phyloP scores from a whole-genome alignment of 257 asterid genomes.

The Primulina tabacum region DNA sequence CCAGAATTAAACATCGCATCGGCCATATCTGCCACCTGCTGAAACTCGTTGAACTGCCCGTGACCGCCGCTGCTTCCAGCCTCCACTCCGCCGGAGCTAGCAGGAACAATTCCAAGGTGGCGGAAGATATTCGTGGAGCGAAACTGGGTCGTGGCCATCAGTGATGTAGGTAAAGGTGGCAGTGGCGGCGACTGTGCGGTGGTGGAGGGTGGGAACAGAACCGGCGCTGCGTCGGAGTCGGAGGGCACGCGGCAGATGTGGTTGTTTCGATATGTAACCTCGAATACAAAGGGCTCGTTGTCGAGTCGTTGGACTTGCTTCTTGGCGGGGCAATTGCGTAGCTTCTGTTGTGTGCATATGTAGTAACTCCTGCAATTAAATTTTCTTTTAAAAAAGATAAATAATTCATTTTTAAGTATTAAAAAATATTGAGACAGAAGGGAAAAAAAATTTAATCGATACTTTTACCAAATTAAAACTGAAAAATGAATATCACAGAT shows the following conservation, averaged over 20 bases:
- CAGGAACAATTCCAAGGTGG: conserved; percentile 5
- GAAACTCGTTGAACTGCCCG: conserved; percentile 33
- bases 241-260: conserved; percentile 75
- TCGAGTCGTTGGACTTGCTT: conserved; percentile 80
- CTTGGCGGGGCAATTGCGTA: conserved; percentile 69
- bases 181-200: conserved; percentile 21
- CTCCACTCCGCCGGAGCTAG: conserved; percentile 11
- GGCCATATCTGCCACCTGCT: conserved; percentile 77
- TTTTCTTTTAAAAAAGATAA: too few species aligned
- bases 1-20: conserved; percentile 83
- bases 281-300: conserved; percentile 54
- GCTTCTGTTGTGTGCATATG: conserved; percentile 78
- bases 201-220: conserved; percentile 27
- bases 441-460: too few species aligned
- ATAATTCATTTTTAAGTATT: neutral
- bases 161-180: conserved; percentile 19
- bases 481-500: too few species aligned
- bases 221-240: conserved; percentile 13
- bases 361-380: conserved; percentile 60
- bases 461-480: too few species aligned
- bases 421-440: neutral
- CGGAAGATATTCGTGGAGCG: conserved; percentile 57
- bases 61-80: conserved; percentile 21
- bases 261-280: conserved; percentile 55
- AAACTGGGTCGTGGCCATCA: conserved; percentile 37